These are phyloP conservation scores for Boletus calvinii DNA, from an alignment of 1,284 basidiomycete species.

Conservation along the genomic window DNA sequence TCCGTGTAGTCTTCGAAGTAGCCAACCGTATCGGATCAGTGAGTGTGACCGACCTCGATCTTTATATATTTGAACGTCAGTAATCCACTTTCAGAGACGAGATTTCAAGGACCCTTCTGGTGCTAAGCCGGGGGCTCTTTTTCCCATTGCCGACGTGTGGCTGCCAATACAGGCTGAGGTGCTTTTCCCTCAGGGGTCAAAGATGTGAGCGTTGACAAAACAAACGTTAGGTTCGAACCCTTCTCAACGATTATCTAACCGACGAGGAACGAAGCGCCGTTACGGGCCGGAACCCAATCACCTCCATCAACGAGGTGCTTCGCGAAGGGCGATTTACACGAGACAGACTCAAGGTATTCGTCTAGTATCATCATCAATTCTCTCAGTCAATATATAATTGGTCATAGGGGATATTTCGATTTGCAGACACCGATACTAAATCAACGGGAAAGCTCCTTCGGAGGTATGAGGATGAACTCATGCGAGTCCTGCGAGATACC, in stretches of 20 bases:
- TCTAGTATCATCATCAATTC: constrained; percentile 3
- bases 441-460: constrained; percentile 67
- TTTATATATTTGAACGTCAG: neutral
- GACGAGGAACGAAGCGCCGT: constrained; percentile 82
- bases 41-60: constrained; percentile 33
- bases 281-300: constrained; percentile 81
- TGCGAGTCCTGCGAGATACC: constrained; percentile 80
- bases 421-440: constrained; percentile 85
- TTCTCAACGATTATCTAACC: constrained; percentile 91
- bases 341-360: constrained; percentile 73
- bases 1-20: constrained; percentile 91
- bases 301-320: constrained; percentile 93
- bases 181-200: constrained; percentile 10
- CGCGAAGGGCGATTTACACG: constrained; percentile 78
- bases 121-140: constrained; percentile 66
- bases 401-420: constrained; percentile 80
- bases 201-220: constrained; percentile 8
- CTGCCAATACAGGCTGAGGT: constrained; percentile 89
- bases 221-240: constrained; percentile 63
- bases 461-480: constrained; percentile 83
- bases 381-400: constrained; percentile 6
- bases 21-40: constrained; percentile 85
- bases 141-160: constrained; percentile 92
- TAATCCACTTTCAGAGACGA: constrained; percentile 55
- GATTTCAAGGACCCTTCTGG: constrained; percentile 85